Percentiles rank a stretch among this genome's conserved stretches.
Conservation (phyloP, 108 stramenopile species). For the Ochromonas danica region DNA sequence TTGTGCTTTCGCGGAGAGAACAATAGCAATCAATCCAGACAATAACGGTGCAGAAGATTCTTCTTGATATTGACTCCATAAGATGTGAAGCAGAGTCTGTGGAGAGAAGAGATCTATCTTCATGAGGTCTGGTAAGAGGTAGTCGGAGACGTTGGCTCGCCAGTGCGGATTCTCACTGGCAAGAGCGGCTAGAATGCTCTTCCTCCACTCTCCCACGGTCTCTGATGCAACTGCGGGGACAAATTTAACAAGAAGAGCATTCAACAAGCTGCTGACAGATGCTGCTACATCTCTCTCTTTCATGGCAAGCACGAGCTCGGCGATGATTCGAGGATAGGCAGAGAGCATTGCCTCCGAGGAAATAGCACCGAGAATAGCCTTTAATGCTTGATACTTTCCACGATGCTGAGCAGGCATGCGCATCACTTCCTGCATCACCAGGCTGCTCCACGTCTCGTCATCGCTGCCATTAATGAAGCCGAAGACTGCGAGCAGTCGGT, state of each 20-base stretch:
- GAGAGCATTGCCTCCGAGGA: background rate
- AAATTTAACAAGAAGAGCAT: background rate
- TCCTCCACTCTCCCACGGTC: background rate
- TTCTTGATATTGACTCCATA: background rate
- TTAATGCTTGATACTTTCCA: slow-evolving; percentile 1
- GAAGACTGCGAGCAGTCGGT: background rate
- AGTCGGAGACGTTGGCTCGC: background rate
- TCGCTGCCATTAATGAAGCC: background rate
- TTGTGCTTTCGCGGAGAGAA: background rate
- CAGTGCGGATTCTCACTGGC: background rate
- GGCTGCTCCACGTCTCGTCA: background rate
- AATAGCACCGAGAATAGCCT: background rate
- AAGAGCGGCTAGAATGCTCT: background rate
- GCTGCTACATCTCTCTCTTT: background rate
- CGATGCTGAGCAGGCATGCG: background rate
- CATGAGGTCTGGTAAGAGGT: background rate
- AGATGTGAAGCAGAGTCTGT: background rate
- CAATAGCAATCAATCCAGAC: background rate
- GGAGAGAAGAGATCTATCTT: background rate
- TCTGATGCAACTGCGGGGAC: background rate
- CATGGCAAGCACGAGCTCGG: background rate
- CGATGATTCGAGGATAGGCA: background rate
- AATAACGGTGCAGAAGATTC: background rate
- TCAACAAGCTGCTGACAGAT: background rate
- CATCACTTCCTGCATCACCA: background rate